Base-by-base conservation (phyloP, 2,329 filamentous ascomycete species). In the Ascochyta pisi region DNA sequence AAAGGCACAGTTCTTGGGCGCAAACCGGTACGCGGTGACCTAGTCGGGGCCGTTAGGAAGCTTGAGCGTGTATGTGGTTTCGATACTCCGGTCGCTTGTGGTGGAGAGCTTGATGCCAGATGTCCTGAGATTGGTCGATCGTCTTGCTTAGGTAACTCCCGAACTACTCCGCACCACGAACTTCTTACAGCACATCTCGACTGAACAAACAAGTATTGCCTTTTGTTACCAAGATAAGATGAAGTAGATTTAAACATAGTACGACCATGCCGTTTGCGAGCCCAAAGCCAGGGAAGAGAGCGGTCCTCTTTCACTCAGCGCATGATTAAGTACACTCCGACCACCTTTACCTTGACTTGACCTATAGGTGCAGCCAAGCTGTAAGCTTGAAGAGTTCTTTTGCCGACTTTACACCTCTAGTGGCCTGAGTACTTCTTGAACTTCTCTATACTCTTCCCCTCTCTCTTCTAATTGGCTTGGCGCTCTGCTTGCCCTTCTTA, bases 51-150 rank as follows among this genome's bases (percentile, higher is more conserved):
- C n/a, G 33, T 35, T n/a, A 6, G 8, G n/a, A 16, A 35, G n/a
- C 6, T n/a, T 10, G n/a, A 35, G 33, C 33, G 33, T 37, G 59
- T 52, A 33, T 12, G 39, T 47, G 54, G 58, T 58, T 42, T 54
- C 53, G 50, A 37, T 63, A 50, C 50, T 60, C 34, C 24, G 2
- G 29, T 9, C 35, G 35, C n/a, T 12, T 27, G 34, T 59, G 46
- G 34, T 61, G 41, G 56, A 54, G 56, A 61, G 66, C 63, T 67
- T 67, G 64, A 65, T 63, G 68, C 68, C 68, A 71, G 63, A 69
- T 71, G 64, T 67, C 63, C 63, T 61, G 50, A 53, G 63, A 55
- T 63, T 63, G 54, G 60, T 45, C 59, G 50, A 58, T 60, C 63
- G 62, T 49, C 37, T 38, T 41, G 63, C 63, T 67, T 66, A 68